Conservation (phyloP, 2,329 filamentous ascomycete species). For the Claviceps citrina region DNA sequence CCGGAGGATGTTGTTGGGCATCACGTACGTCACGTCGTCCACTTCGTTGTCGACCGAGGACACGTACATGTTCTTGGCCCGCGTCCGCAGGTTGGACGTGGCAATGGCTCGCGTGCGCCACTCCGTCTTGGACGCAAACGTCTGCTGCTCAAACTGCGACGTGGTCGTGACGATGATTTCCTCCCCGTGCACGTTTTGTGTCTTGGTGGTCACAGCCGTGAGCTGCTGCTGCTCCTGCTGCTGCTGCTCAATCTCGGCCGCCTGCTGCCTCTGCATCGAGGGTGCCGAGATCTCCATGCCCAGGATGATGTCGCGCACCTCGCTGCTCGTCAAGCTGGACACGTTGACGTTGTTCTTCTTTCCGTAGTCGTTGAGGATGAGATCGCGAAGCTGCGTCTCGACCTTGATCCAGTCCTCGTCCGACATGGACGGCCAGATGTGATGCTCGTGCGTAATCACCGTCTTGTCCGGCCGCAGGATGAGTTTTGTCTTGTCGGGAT, state of each 20-base stretch:
- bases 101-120: constrained; percentile 96
- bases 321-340: constrained; percentile 85
- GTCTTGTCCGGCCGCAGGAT: constrained; percentile 91
- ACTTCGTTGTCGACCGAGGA: constrained; percentile 86
- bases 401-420: constrained; percentile 99
- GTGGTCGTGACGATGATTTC: constrained; percentile 98
- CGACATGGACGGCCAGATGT: constrained; percentile 89
- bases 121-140: constrained; percentile 96
- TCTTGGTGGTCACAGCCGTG: constrained; percentile 95
- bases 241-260: constrained; percentile 97
- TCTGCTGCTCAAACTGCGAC: constrained; percentile 93
- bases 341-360: constrained; percentile 99
- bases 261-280: constrained; percentile 94
- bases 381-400: constrained; percentile 86
- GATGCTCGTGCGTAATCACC: constrained; percentile 94
- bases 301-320: constrained; percentile 94
- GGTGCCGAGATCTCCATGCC: constrained; percentile 99
- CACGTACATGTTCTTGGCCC: constrained; percentile 97
- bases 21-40: constrained; percentile 88
- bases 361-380: constrained; percentile 95
- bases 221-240: constrained; percentile 93
- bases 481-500: constrained; percentile 95
- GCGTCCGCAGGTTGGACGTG: constrained; percentile 82
- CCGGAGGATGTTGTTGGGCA: constrained; percentile 98
- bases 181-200: constrained; percentile 89